A percentile compares a stretch with the other conserved stretches of the same genome.
Conservation (phyloP, 345 rosid species). For the Salix exigua region DNA sequence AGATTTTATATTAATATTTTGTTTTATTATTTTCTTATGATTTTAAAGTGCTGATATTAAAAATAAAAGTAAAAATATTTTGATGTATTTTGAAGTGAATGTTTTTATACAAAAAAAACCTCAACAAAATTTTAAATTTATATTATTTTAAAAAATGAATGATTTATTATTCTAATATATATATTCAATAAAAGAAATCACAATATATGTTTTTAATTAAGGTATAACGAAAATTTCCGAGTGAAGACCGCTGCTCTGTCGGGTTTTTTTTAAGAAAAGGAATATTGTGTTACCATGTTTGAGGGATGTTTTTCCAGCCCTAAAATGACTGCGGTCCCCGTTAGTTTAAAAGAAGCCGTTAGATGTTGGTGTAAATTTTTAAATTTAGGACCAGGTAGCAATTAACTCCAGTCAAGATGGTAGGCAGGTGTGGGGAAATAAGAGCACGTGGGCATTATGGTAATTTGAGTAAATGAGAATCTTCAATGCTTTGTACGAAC, state of each 20-base stretch:
- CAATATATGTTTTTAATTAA: no score
- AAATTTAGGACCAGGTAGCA: background rate
- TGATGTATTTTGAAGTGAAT: no score
- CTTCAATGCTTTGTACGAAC: background rate
- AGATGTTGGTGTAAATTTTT: background rate
- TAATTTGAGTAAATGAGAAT: background rate
- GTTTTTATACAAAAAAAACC: no score
- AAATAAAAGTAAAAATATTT: no score
- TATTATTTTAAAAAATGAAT: no score
- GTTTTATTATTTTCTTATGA: no score
- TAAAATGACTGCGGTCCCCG: background rate
- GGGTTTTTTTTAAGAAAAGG: background rate
- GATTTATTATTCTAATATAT: no score
- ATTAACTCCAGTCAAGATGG: background rate
- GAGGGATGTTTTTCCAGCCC: background rate
- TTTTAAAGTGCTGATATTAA: no score
- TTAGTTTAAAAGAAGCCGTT: background rate
- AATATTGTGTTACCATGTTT: slow-evolving; percentile 1
- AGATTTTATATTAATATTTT: no score
- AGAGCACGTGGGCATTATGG: background rate
- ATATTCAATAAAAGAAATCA: no score
- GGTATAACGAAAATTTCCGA: background rate
- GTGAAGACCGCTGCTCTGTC: background rate
- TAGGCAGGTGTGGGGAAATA: background rate
- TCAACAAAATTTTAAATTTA: no score